Conservation (phyloP, 2,329 filamentous ascomycete genomes). For the Rachicladosporium sp. region DNA sequence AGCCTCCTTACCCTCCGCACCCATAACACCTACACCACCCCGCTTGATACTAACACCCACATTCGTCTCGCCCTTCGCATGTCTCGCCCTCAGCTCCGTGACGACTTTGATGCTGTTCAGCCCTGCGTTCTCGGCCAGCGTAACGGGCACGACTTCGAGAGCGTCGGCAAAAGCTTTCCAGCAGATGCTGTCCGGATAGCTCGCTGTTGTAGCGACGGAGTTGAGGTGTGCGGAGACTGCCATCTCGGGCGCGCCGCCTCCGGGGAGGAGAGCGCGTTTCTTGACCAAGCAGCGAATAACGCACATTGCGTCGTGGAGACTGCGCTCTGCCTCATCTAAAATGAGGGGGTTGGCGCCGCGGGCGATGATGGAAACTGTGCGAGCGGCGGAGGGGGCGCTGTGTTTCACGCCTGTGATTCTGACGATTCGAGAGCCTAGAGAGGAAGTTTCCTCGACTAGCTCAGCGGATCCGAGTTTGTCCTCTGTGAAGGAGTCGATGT, state of each 20-base stretch:
- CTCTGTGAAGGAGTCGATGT: constrained; percentile 96
- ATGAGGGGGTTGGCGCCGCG: constrained; percentile 90
- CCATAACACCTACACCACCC: constrained; percentile 92
- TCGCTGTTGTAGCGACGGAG: constrained; percentile 67
- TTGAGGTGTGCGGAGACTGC: constrained; percentile 83
- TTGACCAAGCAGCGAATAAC: constrained; percentile 96
- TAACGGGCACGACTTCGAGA: constrained; percentile 93
- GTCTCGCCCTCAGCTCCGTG: constrained; percentile 84
- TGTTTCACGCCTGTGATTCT: constrained; percentile 87
- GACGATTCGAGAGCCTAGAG: constrained; percentile 79
- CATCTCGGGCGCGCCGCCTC: constrained; percentile 91
- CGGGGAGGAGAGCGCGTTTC: constrained; percentile 98
- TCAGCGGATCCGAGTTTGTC: constrained; percentile 94
- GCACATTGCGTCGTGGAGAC: constrained; percentile 91
- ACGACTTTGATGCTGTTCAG: constrained; percentile 98
- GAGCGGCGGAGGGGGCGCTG: constrained; percentile 42
- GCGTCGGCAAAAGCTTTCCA: constrained; percentile 98
- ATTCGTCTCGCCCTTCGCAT: constrained; percentile 89
- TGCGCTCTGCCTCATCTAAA: constrained; percentile 92
- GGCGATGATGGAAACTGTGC: constrained; percentile 89
- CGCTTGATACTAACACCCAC: constrained; percentile 97
- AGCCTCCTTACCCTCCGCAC: constrained; percentile 37
- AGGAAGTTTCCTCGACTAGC: constrained; percentile 81
- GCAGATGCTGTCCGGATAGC: constrained; percentile 91
- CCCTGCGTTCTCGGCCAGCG: constrained; percentile 91